Evolutionary conservation across 78 protist species (phyloP), one percentile per base, ranked within the genome.

Genomic region (Trichosphaerium sp.): DNA sequence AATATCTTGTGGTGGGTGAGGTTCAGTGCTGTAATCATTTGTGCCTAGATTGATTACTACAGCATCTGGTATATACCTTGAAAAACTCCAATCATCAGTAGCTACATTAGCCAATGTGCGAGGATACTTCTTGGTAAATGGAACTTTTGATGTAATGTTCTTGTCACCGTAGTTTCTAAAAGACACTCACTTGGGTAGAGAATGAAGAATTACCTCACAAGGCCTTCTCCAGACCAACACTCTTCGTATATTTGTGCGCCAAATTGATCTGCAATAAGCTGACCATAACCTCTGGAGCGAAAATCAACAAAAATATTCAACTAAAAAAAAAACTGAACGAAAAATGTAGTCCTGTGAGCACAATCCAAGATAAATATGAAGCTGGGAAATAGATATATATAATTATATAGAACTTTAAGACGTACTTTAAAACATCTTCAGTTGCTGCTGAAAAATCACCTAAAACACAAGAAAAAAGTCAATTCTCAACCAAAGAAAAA

Each of bases 31-130:
- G 57, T 31, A 74, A 26, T 75, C 81, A 41, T 65, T 65, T 3
- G 65, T 48, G 32, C 81, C 81, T 31, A 75, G 44, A 65, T 75
- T 65, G 14, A 75, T 64, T 1, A 75, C 65, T 8, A 75, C 37
- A 6, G 41, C 73, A 54, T 61, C 69, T 29, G 81, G 81, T 29
- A 26, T 34, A 14, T 23, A 43, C 15, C 25, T 14, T 25, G 18
- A 39, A 40, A 64, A 63, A 37, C 38, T 31, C 55, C 44, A 43
- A 11, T 70, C 18, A 18, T 11, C 62, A 0, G 39, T 37, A 25
- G 56, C 11, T 28, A 31, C 48, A 2, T 42, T 63, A 39, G 79
- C 73, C 4, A 64, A 18, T 1, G 41, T 37, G 2, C 15, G 65
- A 37, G 38, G 71, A 62, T 73, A 73, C 21, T 52, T 6, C 15